A percentile compares a stretch with the other conserved stretches of the same genome.
Evolutionary conservation across 768 basidiomycete genomes (phyloP).

Genomic region (Fistulinella prunicolor): DNA sequence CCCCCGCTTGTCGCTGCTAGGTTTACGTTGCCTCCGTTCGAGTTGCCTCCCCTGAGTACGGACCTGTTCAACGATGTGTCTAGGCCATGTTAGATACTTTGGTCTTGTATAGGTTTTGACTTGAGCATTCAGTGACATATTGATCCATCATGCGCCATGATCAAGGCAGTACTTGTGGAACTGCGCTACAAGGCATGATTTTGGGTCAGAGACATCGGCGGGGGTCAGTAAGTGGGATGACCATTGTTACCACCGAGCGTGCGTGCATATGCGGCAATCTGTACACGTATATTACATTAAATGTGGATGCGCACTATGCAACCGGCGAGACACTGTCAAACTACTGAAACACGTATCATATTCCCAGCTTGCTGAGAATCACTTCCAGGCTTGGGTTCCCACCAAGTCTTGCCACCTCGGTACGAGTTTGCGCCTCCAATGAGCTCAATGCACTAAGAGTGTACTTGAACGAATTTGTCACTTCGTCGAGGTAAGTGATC

Average conservation of each 20-base stretch:
- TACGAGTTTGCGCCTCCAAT: constrained; percentile 63
- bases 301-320: no score
- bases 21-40: constrained; percentile 25
- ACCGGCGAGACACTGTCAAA: not conserved
- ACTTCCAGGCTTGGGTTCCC: constrained; percentile 66
- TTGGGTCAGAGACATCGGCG: no score
- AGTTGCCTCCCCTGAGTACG: constrained; percentile 17
- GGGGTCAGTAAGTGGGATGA: no score
- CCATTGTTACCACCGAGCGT: no score
- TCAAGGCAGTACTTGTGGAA: no score
- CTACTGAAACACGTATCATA: not conserved
- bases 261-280: no score
- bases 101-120: no score
- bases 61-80: constrained; percentile 11
- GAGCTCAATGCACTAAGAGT: constrained; percentile 65
- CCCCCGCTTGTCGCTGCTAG: constrained; percentile 18
- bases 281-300: no score
- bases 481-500: constrained; percentile 71
- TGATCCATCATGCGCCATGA: no score
- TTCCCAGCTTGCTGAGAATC: constrained; percentile 52
- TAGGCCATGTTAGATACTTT: not conserved
- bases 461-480: constrained; percentile 86
- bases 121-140: no score
- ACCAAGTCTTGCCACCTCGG: constrained; percentile 70
- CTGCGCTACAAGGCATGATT: no score